Base-by-base conservation (phyloP, 805 yeast genomes). In the Kuraishia cidri region DNA sequence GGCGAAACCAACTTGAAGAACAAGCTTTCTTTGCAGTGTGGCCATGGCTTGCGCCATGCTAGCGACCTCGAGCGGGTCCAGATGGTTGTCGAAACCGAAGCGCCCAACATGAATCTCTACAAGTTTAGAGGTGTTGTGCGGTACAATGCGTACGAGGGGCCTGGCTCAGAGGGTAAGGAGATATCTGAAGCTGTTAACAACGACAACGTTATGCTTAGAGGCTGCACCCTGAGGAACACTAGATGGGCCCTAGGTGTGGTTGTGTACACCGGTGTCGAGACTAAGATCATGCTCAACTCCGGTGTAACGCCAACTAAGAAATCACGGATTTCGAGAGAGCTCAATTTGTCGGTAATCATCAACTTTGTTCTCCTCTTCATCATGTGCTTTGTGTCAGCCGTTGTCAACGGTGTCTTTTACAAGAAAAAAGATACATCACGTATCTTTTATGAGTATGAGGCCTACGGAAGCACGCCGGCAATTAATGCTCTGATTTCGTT, bases 291-390 rank as follows among this genome's bases (percentile, higher is more conserved):
- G 78, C 56, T 83, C 39, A 82, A 83, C 50, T 66, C 88, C 3
- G 92, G 92, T 32, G 66, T 70, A 18, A 81, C 92, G 0, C 94
- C 94, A 6, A 73, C 79, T 2, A 82, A 82, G 50, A 66, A 72
- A 30, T 75, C 84, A 7, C 66, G 73, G 43, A 73, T 82, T 32
- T 66, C 84, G 1, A 61, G 72, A 25, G 80, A 79, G 41, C 66
- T 83, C 44, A 83, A 82, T 50, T 54, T 72, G 29, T 77, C 79
- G 31, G 87, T 82, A 21, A 44, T 74, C 19, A 60, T 72, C 50
- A 81, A 82, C 48, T 82, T 82, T 47, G 41, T 60, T 3, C 54
- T 79, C 24, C 56, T 82, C 36, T 79, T 83, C 47, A 44, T 75
- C 13, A 47, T 82, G 41, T 79, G 90, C 59, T 71, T 82, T 44